A percentile compares a stretch with the other conserved stretches of the same genome.
Conservation (phyloP, 2,329 filamentous ascomycete species). For the Xylaria sp. region DNA sequence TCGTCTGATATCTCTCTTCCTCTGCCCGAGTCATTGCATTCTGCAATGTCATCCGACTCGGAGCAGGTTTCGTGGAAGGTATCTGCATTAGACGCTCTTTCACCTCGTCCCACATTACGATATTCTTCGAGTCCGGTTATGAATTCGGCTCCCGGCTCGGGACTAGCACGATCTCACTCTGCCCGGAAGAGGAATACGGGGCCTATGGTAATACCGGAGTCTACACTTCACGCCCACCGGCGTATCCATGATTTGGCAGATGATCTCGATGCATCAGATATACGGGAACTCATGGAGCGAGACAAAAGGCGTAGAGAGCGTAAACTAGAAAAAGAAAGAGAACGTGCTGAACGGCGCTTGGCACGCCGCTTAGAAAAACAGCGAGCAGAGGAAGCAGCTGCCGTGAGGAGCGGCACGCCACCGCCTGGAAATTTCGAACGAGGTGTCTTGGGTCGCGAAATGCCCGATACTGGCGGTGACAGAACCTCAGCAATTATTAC, state of each 20-base stretch:
- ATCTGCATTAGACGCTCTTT: conserved; percentile 81
- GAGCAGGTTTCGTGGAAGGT: conserved; percentile 83
- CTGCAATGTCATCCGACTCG: conserved; percentile 78
- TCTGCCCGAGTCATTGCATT: conserved; percentile 77
- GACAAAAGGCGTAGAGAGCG: conserved; percentile 83
- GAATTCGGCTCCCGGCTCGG: conserved; percentile 57
- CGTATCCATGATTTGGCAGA: conserved; percentile 80
- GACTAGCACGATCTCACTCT: conserved; percentile 61
- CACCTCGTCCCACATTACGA: conserved; percentile 84
- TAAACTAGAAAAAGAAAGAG: conserved; percentile 74
- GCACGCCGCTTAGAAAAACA: conserved; percentile 75
- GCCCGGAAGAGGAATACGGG: conserved; percentile 64
- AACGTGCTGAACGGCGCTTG: conserved; percentile 73
- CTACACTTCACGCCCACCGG: conserved; percentile 69
- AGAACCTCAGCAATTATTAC: conserved; percentile 65
- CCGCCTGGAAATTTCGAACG: conserved; percentile 68
- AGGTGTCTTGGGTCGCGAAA: conserved; percentile 69
- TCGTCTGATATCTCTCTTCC: conserved; percentile 81
- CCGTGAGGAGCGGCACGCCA: conserved; percentile 61
- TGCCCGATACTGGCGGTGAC: conserved; percentile 66
- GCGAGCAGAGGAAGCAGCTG: conserved; percentile 66
- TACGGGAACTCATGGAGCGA: conserved; percentile 90
- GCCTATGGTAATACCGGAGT: conserved; percentile 68
- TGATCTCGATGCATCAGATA: conserved; percentile 82
- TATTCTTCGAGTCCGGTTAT: conserved; percentile 74